Conservation (phyloP, 139 green algal species). For the Chlamydomonas sp. region DNA sequence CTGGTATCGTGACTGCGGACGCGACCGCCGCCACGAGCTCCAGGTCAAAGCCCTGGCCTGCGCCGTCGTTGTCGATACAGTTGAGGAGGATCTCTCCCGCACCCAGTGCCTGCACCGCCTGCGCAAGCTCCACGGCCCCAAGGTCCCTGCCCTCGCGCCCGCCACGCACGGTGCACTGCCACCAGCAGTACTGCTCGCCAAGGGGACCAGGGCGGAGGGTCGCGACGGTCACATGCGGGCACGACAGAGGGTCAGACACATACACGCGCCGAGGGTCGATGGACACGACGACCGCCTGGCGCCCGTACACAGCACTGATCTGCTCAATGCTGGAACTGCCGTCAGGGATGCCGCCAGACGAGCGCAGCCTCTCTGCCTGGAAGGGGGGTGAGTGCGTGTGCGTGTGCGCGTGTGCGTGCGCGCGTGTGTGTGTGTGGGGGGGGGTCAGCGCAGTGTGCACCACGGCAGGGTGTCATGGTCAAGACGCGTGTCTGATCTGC, state of each 20-base stretch:
- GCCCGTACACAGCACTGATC: slow-evolving; percentile 89
- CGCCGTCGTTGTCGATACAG: slow-evolving; percentile 95
- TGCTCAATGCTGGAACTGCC: slow-evolving; percentile 77
- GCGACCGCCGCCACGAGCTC: slow-evolving; percentile 85
- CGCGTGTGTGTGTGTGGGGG: too few species aligned
- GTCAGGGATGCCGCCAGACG: too few species aligned
- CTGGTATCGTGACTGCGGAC: slow-evolving; percentile 87
- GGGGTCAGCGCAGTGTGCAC: too few species aligned
- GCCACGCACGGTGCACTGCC: slow-evolving; percentile 84
- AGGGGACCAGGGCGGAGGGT: slow-evolving; percentile 63
- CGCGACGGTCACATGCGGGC: slow-evolving; percentile 40
- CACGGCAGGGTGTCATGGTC: too few species aligned
- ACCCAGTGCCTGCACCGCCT: slow-evolving; percentile 83
- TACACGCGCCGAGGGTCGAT: slow-evolving; percentile 91
- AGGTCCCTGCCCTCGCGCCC: slow-evolving; percentile 86
- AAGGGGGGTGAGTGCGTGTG: too few species aligned
- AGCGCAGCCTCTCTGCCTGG: too few species aligned
- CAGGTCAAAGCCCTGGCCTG: slow-evolving; percentile 84
- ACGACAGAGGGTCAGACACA: slow-evolving; percentile 66
- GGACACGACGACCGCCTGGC: slow-evolving; percentile 80
- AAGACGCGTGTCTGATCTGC: too few species aligned
- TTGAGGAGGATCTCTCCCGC: slow-evolving; percentile 98
- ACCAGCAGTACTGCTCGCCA: slow-evolving; percentile 96
- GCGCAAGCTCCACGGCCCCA: slow-evolving; percentile 80
- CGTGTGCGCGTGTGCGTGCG: too few species aligned